A percentile compares a stretch with the other conserved stretches of the same genome.
These are phyloP conservation scores for Suillus americanus DNA, from an alignment of 768 basidiomycete genomes.

Conservation along the genomic window DNA sequence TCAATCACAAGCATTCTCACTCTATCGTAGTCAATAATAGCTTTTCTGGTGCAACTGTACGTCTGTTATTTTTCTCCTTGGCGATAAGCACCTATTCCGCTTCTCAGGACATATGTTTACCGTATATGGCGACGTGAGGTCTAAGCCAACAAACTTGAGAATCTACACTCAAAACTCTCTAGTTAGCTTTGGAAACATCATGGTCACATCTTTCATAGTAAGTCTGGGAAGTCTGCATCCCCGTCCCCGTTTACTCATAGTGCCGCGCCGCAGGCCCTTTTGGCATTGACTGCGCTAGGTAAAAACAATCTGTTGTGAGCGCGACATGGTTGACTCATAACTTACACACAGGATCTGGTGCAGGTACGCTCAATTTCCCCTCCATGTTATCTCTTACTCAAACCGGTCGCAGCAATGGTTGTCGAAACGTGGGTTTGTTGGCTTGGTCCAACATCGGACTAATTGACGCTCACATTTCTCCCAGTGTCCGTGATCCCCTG, in stretches of 20 bases:
- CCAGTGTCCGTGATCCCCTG: slow-evolving; percentile 28
- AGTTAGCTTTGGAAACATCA: slow-evolving; percentile 34
- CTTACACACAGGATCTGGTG: slow-evolving; percentile 23
- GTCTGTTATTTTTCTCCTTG: slow-evolving; percentile 6
- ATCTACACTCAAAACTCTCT: background rate
- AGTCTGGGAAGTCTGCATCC: slow-evolving; percentile 9
- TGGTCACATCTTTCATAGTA: slow-evolving; percentile 33
- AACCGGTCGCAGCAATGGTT: slow-evolving; percentile 28
- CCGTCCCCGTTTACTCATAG: background rate
- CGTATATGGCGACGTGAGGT: slow-evolving; percentile 37
- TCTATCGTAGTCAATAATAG: slow-evolving; percentile 28
- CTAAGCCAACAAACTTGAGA: background rate
- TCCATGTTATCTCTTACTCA: background rate
- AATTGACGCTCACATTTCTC: background rate
- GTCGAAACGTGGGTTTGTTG: slow-evolving; percentile 29
- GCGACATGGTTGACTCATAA: background rate
- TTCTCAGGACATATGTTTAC: slow-evolving; percentile 34
- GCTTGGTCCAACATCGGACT: background rate
- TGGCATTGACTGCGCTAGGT: slow-evolving; percentile 32
- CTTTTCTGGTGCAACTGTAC: slow-evolving; percentile 37
- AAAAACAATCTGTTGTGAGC: background rate
- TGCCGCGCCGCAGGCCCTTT: slow-evolving; percentile 16
- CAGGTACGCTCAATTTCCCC: slow-evolving; percentile 20
- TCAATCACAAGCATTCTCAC: background rate
- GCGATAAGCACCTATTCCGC: background rate